These are phyloP conservation scores for Fusarium buxicola DNA, from an alignment of 2,329 filamentous ascomycete genomes.

Conservation along the genomic window DNA sequence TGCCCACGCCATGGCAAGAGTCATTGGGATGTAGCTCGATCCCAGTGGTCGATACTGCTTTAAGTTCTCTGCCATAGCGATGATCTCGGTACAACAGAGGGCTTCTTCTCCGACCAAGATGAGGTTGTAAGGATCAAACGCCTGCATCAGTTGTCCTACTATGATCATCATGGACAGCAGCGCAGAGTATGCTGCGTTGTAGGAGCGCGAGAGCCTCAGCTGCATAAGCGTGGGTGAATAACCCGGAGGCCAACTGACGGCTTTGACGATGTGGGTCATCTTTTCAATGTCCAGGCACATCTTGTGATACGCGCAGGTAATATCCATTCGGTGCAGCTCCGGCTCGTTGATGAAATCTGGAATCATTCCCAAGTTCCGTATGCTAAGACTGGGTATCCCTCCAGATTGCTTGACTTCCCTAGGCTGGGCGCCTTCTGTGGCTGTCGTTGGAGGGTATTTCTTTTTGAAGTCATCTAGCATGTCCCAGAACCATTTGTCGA, in stretches of 20 bases:
- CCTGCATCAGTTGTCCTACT: slow-evolving; percentile 34
- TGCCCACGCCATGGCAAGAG: slow-evolving; percentile 29
- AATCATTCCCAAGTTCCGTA: slow-evolving; percentile 27
- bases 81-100: slow-evolving; percentile 25
- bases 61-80: slow-evolving; percentile 19
- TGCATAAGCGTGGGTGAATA: slow-evolving; percentile 25
- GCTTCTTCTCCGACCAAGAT: slow-evolving; percentile 22
- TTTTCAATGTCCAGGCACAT: slow-evolving; percentile 28
- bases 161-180: slow-evolving; percentile 20
- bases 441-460: slow-evolving; percentile 13
- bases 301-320: slow-evolving; percentile 29
- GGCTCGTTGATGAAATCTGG: slow-evolving; percentile 37
- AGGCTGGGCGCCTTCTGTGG: neutral
- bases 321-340: slow-evolving; percentile 34
- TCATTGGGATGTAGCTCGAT: slow-evolving; percentile 32
- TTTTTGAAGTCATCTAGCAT: slow-evolving; percentile 33
- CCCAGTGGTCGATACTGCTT: slow-evolving; percentile 28
- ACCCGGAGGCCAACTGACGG: slow-evolving; percentile 18
- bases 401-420: slow-evolving; percentile 3
- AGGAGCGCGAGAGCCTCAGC: slow-evolving; percentile 15
- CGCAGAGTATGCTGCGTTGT: slow-evolving; percentile 29
- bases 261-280: slow-evolving; percentile 27
- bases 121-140: slow-evolving; percentile 31
- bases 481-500: slow-evolving; percentile 41
- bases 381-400: slow-evolving; percentile 25